A percentile compares a stretch with the other conserved stretches of the same genome.
These are phyloP conservation scores for Raddia guianensis DNA, from an alignment of 176 grass and related monocot species.

Conservation along the genomic window DNA sequence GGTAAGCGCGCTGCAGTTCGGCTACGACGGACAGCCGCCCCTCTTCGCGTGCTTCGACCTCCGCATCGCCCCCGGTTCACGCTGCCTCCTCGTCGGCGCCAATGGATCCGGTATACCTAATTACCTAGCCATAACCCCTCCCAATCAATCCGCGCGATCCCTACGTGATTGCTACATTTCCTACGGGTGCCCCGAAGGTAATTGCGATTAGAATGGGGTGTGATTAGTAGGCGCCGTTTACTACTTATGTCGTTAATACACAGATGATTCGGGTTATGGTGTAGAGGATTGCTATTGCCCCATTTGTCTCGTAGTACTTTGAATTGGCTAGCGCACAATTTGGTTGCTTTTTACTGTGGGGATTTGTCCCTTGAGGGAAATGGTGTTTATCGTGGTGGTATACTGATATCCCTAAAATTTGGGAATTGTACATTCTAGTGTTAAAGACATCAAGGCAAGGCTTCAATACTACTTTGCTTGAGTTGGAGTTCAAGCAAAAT, in stretches of 20 bases:
- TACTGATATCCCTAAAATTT: background rate
- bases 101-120: slow-evolving; percentile 74
- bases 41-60: slow-evolving; percentile 79
- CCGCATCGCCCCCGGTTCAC: slow-evolving; percentile 70
- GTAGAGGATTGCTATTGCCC: background rate
- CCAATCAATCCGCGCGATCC: too few relatives aligned
- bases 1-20: slow-evolving; percentile 74
- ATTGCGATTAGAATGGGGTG: too few relatives aligned
- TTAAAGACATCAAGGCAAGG: background rate
- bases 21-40: slow-evolving; percentile 75
- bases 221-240: background rate
- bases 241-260: background rate
- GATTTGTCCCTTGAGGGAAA: background rate
- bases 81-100: slow-evolving; percentile 89
- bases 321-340: background rate
- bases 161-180: background rate
- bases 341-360: background rate
- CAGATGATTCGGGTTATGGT: background rate
- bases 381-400: background rate
- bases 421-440: background rate
- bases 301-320: background rate
- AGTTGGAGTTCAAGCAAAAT: slow-evolving; percentile 8
- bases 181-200: background rate
- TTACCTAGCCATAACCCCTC: background rate
- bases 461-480: background rate